A percentile compares a stretch with the other conserved stretches of the same genome.
phyloP scores from a whole-genome alignment of 805 yeast species.

The Lachancea kluyveri region DNA sequence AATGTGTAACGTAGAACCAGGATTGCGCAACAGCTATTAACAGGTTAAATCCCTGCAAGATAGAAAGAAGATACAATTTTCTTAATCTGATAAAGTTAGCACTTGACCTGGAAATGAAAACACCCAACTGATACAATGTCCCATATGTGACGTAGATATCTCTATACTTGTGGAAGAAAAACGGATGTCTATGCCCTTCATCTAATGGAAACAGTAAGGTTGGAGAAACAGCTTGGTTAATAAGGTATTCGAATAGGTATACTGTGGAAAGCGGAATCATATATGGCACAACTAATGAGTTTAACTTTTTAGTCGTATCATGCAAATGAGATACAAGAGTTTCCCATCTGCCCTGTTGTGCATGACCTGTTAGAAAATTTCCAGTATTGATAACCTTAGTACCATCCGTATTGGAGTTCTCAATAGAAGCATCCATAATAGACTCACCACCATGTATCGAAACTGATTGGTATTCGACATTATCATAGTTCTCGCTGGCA shows the following conservation, averaged over 20 bases:
- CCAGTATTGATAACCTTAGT: slow-evolving; percentile 4
- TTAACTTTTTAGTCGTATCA: slow-evolving; percentile 30
- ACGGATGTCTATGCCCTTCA: slow-evolving; percentile 25
- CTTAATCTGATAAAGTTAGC: slow-evolving; percentile 56
- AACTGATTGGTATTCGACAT: slow-evolving; percentile 2
- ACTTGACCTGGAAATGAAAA: slow-evolving; percentile 84
- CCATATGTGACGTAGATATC: slow-evolving; percentile 92
- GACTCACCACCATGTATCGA: background rate
- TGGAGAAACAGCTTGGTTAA: slow-evolving; percentile 90
- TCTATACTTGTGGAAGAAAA: slow-evolving; percentile 66
- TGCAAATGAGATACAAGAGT: slow-evolving; percentile 15
- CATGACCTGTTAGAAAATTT: slow-evolving; percentile 3
- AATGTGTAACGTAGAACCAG: slow-evolving; percentile 46
- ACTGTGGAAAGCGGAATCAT: slow-evolving; percentile 84
- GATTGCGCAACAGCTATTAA: slow-evolving; percentile 58
- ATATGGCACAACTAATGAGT: slow-evolving; percentile 50
- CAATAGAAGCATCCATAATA: slow-evolving; percentile 3
- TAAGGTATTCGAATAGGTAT: slow-evolving; percentile 78
- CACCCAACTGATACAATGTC: slow-evolving; percentile 86
- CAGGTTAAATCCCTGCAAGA: slow-evolving; percentile 63
- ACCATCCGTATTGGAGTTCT: slow-evolving; percentile 4
- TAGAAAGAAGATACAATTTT: slow-evolving; percentile 53
- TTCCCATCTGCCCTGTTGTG: slow-evolving; percentile 3
- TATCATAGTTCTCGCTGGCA: slow-evolving; percentile 7
- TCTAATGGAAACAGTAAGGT: slow-evolving; percentile 74